Conservation (phyloP, 257 asterid genomes). For the Gentiana straminea region DNA sequence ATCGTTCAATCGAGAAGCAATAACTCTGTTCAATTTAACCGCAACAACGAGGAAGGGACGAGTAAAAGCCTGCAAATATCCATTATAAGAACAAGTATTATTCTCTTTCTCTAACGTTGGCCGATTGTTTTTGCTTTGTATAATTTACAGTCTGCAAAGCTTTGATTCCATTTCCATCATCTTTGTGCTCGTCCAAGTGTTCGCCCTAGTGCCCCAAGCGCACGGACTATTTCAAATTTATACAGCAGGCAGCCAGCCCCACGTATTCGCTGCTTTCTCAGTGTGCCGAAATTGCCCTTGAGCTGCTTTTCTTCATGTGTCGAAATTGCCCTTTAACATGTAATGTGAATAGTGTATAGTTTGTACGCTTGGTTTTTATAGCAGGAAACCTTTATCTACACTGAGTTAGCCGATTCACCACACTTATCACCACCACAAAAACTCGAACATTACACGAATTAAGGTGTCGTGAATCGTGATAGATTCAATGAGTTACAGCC, state of each 20-base stretch:
- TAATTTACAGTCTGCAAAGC: background rate
- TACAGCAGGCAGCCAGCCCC: too few relatives aligned
- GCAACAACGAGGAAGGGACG: background rate
- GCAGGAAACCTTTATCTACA: too few relatives aligned
- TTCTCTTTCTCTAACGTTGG: background rate
- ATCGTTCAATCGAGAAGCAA: slow-evolving; percentile 5
- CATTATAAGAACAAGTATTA: background rate
- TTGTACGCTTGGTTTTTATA: too few relatives aligned
- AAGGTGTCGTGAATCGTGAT: too few relatives aligned
- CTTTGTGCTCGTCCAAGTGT: too few relatives aligned
- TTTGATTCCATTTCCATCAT: background rate
- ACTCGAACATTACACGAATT: too few relatives aligned
- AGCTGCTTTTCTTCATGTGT: background rate
- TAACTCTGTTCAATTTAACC: slow-evolving; percentile 2
- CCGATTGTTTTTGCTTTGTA: background rate
- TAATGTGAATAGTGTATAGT: too few relatives aligned
- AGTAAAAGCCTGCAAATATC: slow-evolving; percentile 1
- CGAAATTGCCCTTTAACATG: slow-evolving; percentile 25
- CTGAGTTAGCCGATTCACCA: too few relatives aligned
- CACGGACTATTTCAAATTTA: too few relatives aligned
- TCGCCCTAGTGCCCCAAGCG: too few relatives aligned
- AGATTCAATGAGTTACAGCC: too few relatives aligned
- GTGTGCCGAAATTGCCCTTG: slow-evolving; percentile 29
- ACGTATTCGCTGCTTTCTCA: background rate
- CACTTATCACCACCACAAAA: too few relatives aligned